Base-by-base conservation (phyloP, 768 basidiomycete species). In the Kwoniella sp. region DNA sequence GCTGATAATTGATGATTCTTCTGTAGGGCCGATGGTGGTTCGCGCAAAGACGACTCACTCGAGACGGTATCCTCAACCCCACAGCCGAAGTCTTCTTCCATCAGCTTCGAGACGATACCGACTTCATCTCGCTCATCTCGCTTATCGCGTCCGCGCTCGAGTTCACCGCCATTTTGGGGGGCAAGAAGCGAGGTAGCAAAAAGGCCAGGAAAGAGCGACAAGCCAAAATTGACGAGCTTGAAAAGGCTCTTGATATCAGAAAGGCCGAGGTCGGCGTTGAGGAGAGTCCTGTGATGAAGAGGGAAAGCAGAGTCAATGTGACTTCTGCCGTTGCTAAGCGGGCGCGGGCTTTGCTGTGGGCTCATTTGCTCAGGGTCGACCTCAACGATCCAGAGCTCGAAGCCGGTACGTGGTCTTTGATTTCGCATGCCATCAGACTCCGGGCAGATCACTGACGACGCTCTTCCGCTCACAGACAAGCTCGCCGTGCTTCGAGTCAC, bases 11-110 rank as follows among this genome's bases (percentile, higher is more conserved):
- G n/a, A n/a, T n/a, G n/a, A n/a, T n/a, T 34, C 20, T 22, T 31
- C 41, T 57, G 8, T 71, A 89, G 88, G 90, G 92, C 15, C 86
- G 88, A 34, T 98, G 96, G 96, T 99, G 96, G 96, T 99, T 97
- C 75, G 91, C 92, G 3, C 91, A 88, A 71, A 85, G 90, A 62
- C 85, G 87, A 69, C 88, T 86, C 81, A 99, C 96, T 17, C 94
- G 96, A 80, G 96, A 99, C 69, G 92, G 93, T 47, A 85, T 96
- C 61, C 84, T 91, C 65, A 87, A 88, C 25, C 84, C 83, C 45
- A 91, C 92, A 0, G 95, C 95, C 1, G 87, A 92, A 30, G 83
- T 85, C 0, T 93, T 93, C 83, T 99, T 96, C 88, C 91, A 90
- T 77, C 83, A 85, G 3, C 72, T 97, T n/a, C 86, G 85, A 29